Evolutionary conservation across 768 basidiomycete species (phyloP).

Genomic region (Auriscalpium microsporum): DNA sequence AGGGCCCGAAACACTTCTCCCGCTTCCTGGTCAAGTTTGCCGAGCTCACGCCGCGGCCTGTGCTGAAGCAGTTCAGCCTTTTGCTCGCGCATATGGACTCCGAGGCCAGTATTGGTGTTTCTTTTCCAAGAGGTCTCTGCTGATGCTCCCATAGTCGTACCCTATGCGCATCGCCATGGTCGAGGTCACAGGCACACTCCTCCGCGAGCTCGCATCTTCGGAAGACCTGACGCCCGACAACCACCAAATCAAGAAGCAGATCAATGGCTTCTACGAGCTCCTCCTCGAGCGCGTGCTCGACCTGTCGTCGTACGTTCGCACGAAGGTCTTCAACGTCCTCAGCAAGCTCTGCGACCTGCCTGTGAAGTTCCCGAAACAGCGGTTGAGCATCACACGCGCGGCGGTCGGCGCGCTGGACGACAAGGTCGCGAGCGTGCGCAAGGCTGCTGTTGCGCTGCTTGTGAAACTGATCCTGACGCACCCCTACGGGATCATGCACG

Average conservation of each 20-base stretch:
- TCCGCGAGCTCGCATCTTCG: constrained; percentile 65
- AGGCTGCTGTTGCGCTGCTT: constrained; percentile 69
- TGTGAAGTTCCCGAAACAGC: constrained; percentile 80
- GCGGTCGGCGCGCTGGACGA: constrained; percentile 80
- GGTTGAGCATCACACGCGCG: constrained; percentile 64
- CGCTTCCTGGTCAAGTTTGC: constrained; percentile 75
- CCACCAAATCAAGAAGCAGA: constrained; percentile 53
- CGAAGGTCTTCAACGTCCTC: constrained; percentile 75
- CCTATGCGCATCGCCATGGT: constrained; percentile 94
- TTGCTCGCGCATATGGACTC: constrained; percentile 83
- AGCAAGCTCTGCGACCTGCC: constrained; percentile 68
- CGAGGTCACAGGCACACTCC: constrained; percentile 81
- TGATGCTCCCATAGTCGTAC: constrained; percentile 53
- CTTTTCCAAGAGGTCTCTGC: neutral
- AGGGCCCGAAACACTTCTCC: constrained; percentile 80
- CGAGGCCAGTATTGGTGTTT: constrained; percentile 45
- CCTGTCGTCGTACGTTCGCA: constrained; percentile 82
- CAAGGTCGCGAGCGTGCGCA: constrained; percentile 84
- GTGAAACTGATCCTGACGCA: constrained; percentile 75
- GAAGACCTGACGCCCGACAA: constrained; percentile 38
- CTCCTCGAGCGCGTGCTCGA: constrained; percentile 87
- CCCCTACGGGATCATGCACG: constrained; percentile 79
- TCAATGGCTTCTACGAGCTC: constrained; percentile 72
- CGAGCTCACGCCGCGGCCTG: constrained; percentile 69
- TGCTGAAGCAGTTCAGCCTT: constrained; percentile 85